phyloP scores from a whole-genome alignment of 2,329 filamentous ascomycete genomes.

The Chrysosporium queenslandicum region DNA sequence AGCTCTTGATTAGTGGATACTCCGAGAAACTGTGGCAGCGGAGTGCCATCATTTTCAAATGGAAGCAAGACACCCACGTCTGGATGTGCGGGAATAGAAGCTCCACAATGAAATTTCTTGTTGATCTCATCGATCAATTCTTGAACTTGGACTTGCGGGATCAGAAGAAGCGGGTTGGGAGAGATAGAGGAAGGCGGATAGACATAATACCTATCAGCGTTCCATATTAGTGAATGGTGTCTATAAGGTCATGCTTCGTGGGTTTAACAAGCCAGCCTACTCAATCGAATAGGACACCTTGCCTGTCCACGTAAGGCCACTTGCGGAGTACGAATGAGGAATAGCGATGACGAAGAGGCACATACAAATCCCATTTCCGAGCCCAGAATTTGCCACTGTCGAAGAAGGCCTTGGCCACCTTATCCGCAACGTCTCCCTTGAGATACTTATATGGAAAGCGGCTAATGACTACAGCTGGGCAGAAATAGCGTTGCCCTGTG shows the following conservation, averaged over 20 bases:
- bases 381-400: slow-evolving; percentile 39
- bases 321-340: background rate
- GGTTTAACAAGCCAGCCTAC: background rate
- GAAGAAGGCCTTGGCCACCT: slow-evolving; percentile 33
- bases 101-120: slow-evolving; percentile 36
- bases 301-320: background rate
- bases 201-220: slow-evolving; percentile 53
- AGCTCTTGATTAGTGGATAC: slow-evolving; percentile 41
- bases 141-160: slow-evolving; percentile 57
- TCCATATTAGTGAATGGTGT: slow-evolving; percentile 14
- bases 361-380: slow-evolving; percentile 68
- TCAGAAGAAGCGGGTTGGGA: slow-evolving; percentile 52
- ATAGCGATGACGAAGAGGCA: slow-evolving; percentile 16
- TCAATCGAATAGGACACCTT: background rate
- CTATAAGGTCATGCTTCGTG: background rate
- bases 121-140: slow-evolving; percentile 58
- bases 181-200: slow-evolving; percentile 42
- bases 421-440: slow-evolving; percentile 24
- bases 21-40: slow-evolving; percentile 59
- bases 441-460: slow-evolving; percentile 39
- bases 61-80: slow-evolving; percentile 49
- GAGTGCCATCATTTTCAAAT: slow-evolving; percentile 52
- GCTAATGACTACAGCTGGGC: slow-evolving; percentile 31
- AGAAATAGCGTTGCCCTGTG: slow-evolving; percentile 27
- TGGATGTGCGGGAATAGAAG: slow-evolving; percentile 50